Evolutionary conservation across 768 basidiomycete genomes (phyloP).

Genomic region (Boletus pseudo-olivaceus): DNA sequence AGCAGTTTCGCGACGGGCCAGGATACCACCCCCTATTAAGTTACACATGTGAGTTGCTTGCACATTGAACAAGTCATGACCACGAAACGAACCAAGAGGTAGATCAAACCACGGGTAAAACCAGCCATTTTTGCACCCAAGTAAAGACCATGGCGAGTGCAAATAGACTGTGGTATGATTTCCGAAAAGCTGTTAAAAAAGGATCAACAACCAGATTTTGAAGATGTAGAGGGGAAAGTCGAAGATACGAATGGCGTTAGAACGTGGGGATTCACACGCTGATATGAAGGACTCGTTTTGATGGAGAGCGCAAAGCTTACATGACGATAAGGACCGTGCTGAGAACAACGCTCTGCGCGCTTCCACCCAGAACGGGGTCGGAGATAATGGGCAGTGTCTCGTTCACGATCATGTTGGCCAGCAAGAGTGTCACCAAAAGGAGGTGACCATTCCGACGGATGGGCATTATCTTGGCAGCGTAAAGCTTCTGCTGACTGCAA

Average conservation of each 20-base stretch:
- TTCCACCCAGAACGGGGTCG: constrained; percentile 76
- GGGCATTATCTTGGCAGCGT: constrained; percentile 83
- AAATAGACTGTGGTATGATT: constrained; percentile 91
- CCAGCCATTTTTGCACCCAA: constrained; percentile 85
- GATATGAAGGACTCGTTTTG: background rate
- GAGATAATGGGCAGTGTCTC: constrained; percentile 83
- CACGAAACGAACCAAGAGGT: constrained; percentile 47
- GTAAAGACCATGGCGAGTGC: constrained; percentile 84
- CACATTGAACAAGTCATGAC: background rate
- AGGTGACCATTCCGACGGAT: constrained; percentile 82
- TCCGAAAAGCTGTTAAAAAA: constrained; percentile 65
- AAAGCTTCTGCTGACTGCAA: constrained; percentile 69
- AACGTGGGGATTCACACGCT: background rate
- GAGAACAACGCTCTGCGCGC: constrained; percentile 70
- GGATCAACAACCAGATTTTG: constrained; percentile 1
- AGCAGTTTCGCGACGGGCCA: constrained; percentile 87
- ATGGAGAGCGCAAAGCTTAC: constrained; percentile 44
- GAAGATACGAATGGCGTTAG: background rate
- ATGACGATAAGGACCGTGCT: constrained; percentile 86
- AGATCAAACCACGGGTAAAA: constrained; percentile 65
- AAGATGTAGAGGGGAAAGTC: background rate
- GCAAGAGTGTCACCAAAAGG: constrained; percentile 74
- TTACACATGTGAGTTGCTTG: background rate
- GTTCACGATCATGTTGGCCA: constrained; percentile 92
- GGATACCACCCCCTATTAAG: constrained; percentile 58